Percentiles rank a stretch among this genome's conserved stretches.
phyloP scores from a whole-genome alignment of 2,329 filamentous ascomycete genomes.

The Chrysoporthe puriensis region DNA sequence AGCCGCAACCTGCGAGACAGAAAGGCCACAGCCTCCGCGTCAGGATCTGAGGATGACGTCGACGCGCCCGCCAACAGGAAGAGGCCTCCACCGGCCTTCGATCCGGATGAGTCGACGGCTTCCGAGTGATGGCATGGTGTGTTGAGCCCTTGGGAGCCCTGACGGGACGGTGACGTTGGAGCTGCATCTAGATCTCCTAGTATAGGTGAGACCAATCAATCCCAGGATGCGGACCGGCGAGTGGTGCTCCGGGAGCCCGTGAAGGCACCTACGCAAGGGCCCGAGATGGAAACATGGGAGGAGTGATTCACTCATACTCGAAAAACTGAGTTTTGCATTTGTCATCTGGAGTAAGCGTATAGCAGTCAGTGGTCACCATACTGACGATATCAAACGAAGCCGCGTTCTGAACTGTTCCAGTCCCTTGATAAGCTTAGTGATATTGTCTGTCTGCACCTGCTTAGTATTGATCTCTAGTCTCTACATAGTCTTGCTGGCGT shows the following conservation, averaged over 20 bases:
- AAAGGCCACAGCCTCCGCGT: background rate
- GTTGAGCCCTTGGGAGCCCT: background rate
- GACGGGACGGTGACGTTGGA: background rate
- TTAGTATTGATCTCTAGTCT: no score
- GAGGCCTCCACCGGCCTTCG: constrained; percentile 8
- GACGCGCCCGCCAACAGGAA: constrained; percentile 13
- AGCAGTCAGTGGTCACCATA: no score
- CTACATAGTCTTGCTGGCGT: no score
- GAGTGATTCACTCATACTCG: background rate
- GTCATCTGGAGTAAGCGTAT: background rate
- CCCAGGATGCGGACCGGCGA: background rate
- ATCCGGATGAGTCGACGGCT: constrained; percentile 23
- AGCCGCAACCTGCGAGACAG: constrained; percentile 19
- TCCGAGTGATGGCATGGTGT: constrained; percentile 16
- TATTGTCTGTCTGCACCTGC: no score
- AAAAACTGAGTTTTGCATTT: background rate
- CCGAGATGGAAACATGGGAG: background rate
- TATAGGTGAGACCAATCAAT: background rate
- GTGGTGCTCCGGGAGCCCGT: background rate
- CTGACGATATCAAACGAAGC: no score
- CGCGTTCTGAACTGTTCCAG: background rate
- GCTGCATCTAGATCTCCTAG: no score
- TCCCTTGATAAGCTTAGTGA: background rate
- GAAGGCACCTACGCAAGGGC: no score
- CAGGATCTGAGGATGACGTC: constrained; percentile 6